phyloP scores from a whole-genome alignment of 768 basidiomycete species.

The Nidularia pulvinata region DNA sequence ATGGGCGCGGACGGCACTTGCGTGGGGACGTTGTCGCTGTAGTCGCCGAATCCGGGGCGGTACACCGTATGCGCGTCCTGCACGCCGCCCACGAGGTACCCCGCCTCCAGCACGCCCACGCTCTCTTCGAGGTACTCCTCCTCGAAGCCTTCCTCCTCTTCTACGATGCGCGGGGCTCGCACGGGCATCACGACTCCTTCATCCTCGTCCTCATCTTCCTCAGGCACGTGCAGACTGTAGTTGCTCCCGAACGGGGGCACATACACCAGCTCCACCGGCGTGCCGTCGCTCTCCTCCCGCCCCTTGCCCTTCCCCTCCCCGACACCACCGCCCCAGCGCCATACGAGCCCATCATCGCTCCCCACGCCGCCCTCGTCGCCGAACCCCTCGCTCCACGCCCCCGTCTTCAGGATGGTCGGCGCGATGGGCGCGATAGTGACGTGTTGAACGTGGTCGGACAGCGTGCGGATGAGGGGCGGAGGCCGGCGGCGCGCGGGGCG shows the following conservation, averaged over 20 bases:
- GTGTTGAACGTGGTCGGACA: slow-evolving; percentile 19
- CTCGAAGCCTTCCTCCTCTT: slow-evolving; percentile 17
- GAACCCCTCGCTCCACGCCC: slow-evolving; percentile 49
- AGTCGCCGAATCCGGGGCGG: slow-evolving; percentile 6
- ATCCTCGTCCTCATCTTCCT: slow-evolving; percentile 14
- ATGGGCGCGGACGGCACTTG: not conserved
- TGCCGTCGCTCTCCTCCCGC: slow-evolving; percentile 27
- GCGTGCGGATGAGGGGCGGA: slow-evolving; percentile 22
- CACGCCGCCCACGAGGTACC: slow-evolving; percentile 12
- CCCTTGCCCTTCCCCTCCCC: slow-evolving; percentile 8
- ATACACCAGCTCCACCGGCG: slow-evolving; percentile 72
- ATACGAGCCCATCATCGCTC: slow-evolving; percentile 24
- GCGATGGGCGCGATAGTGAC: slow-evolving; percentile 51
- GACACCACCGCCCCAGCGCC: slow-evolving; percentile 14
- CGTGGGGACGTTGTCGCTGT: not conserved
- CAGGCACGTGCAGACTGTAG: slow-evolving; percentile 22
- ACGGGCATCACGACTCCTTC: no score
- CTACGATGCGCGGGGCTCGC: no score
- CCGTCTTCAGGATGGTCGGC: slow-evolving; percentile 85
- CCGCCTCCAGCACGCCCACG: slow-evolving; percentile 9
- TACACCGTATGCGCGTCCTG: slow-evolving; percentile 10
- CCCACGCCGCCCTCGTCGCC: slow-evolving; percentile 41
- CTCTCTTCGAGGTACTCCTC: slow-evolving; percentile 6
- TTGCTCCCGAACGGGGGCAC: slow-evolving; percentile 50
- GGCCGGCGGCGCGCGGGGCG: slow-evolving; percentile 15